phyloP scores from a whole-genome alignment of 768 basidiomycete genomes.

The Suillus paluster region DNA sequence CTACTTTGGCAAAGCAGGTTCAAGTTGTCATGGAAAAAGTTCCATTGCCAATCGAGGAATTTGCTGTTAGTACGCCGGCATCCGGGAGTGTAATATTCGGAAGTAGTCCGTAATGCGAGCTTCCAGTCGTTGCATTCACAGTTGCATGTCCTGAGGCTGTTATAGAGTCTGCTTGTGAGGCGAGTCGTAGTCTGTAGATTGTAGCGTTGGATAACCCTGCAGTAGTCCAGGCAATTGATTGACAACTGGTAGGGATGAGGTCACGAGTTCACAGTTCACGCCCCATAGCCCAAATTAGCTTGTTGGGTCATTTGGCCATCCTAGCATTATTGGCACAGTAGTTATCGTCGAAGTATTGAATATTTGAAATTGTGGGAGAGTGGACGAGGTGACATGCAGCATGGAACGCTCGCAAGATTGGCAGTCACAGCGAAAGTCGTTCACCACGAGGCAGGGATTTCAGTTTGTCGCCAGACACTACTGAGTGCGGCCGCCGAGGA shows the following conservation, averaged over 20 bases:
- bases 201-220: conserved; percentile 4
- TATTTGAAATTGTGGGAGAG: conserved; percentile 6
- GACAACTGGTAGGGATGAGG: background rate
- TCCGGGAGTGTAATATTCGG: conserved; percentile 1
- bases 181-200: conserved; percentile 11
- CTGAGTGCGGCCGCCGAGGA: conserved; percentile 10
- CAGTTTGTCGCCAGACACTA: conserved; percentile 5
- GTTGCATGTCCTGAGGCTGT: conserved; percentile 3
- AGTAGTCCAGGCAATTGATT: background rate
- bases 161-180: background rate
- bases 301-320: background rate
- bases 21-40: too few relatives aligned
- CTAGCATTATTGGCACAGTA: background rate
- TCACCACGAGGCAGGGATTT: conserved; percentile 4
- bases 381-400: conserved; percentile 15
- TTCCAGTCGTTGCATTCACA: conserved; percentile 8
- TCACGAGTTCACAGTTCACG: background rate
- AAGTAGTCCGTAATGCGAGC: background rate
- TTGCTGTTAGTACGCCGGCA: background rate
- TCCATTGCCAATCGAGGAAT: background rate
- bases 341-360: background rate
- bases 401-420: conserved; percentile 11
- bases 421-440: background rate
- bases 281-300: too few relatives aligned
- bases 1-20: too few relatives aligned